A percentile compares a stretch with the other conserved stretches of the same genome.
Evolutionary conservation across 2,329 filamentous ascomycete genomes (phyloP).

Genomic region (Saccharata proteae): DNA sequence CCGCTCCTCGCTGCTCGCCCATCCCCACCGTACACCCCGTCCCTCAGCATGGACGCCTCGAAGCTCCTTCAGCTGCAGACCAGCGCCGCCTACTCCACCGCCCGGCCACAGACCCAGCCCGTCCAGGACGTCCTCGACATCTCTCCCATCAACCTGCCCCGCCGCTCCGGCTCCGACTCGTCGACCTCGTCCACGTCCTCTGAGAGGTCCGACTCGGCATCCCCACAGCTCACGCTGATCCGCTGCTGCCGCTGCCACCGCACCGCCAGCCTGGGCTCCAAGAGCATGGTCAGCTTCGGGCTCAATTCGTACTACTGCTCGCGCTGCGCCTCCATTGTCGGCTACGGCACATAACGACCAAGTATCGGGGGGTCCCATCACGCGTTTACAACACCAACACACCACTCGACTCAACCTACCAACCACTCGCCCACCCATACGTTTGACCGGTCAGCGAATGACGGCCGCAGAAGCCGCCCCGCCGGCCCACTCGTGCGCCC

Average conservation of each 20-base stretch:
- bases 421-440: no score
- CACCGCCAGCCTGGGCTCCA: constrained; percentile 4
- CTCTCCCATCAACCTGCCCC: constrained; percentile 3
- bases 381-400: no score
- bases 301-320: constrained; percentile 29
- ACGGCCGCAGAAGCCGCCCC: no score
- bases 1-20: constrained; percentile 23
- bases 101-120: constrained; percentile 15
- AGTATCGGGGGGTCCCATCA: no score
- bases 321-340: constrained; percentile 27
- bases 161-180: constrained; percentile 1
- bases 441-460: no score
- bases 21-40: constrained; percentile 5
- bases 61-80: constrained; percentile 28
- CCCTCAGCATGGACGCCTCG: constrained; percentile 18
- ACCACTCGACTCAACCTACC: no score
- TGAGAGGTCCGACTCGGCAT: constrained; percentile 1
- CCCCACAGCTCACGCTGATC: constrained; percentile 6
- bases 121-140: constrained; percentile 10
- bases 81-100: constrained; percentile 18
- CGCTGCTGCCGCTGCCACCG: constrained; percentile 13
- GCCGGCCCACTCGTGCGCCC: no score
- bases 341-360: no score
- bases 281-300: constrained; percentile 24
- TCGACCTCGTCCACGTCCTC: constrained; percentile 4